Conservation (phyloP, 2,329 filamentous ascomycete species). For the Microthyrium microscopicum region DNA sequence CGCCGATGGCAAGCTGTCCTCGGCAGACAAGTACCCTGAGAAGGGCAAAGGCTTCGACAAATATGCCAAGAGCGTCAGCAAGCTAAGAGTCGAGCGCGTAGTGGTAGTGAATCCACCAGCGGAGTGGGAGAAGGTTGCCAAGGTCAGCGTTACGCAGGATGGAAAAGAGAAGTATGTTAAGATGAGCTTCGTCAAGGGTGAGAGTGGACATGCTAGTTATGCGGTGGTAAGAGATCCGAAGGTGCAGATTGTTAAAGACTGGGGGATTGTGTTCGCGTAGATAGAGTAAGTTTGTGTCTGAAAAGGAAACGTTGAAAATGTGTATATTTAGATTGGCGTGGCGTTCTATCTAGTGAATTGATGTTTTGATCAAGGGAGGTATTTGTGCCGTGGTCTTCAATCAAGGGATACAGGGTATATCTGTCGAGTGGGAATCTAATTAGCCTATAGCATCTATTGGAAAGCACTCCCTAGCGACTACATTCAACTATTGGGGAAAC, state of each 20-base stretch:
- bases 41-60: constrained; percentile 47
- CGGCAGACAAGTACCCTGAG: constrained; percentile 42
- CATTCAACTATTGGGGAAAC: too few relatives aligned
- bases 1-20: constrained; percentile 36
- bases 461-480: too few relatives aligned
- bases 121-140: constrained; percentile 49
- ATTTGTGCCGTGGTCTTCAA: too few relatives aligned
- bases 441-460: too few relatives aligned
- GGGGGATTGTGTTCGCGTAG: constrained; percentile 40
- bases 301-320: too few relatives aligned
- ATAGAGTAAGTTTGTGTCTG: too few relatives aligned
- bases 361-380: too few relatives aligned
- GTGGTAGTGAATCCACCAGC: constrained; percentile 65
- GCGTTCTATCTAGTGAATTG: too few relatives aligned
- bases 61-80: constrained; percentile 65
- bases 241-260: constrained; percentile 44
- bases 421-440: too few relatives aligned
- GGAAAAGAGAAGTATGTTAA: constrained; percentile 31
- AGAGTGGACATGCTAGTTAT: constrained; percentile 40
- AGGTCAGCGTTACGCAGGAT: constrained; percentile 49
- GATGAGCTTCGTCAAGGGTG: constrained; percentile 40
- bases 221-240: constrained; percentile 47
- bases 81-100: constrained; percentile 68
- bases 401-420: too few relatives aligned
- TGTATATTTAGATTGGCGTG: too few relatives aligned